phyloP scores from a whole-genome alignment of 139 green algal species.

The Microglena sp. region DNA sequence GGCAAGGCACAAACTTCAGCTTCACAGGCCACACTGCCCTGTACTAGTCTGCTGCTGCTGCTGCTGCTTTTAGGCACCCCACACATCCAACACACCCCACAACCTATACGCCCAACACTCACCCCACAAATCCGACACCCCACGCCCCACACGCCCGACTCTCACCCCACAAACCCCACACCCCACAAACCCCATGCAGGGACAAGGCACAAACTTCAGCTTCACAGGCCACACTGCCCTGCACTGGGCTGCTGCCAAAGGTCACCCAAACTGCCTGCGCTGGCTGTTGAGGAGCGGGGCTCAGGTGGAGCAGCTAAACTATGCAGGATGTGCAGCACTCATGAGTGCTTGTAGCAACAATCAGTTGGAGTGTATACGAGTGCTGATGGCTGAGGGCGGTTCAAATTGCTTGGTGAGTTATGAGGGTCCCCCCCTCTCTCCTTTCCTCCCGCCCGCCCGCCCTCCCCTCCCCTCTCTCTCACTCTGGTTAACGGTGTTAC shows the following conservation, averaged over 20 bases:
- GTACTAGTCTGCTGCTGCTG: slow-evolving; percentile 47
- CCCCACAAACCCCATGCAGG: too few species aligned
- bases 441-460: too few species aligned
- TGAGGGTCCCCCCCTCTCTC: too few species aligned
- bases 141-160: too few species aligned
- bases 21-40: slow-evolving; percentile 45
- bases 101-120: too few species aligned
- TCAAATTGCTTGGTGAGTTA: neutral
- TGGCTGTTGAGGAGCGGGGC: slow-evolving; percentile 43
- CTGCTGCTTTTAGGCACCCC: too few species aligned
- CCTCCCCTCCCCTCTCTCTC: too few species aligned
- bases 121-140: too few species aligned
- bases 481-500: too few species aligned
- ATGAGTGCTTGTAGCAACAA: slow-evolving; percentile 31
- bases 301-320: slow-evolving; percentile 25
- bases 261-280: slow-evolving; percentile 16
- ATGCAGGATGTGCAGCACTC: slow-evolving; percentile 32
- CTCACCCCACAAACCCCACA: too few species aligned
- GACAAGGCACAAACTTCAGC: slow-evolving; percentile 39
- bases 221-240: slow-evolving; percentile 45
- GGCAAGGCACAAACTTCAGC: slow-evolving; percentile 39
- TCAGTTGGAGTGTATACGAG: slow-evolving; percentile 1
- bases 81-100: too few species aligned
- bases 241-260: slow-evolving; percentile 48
- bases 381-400: neutral